A percentile compares a stretch with the other conserved stretches of the same genome.
phyloP scores from a whole-genome alignment of 225 moss, liverwort and hornwort species.

The Climacium dendroides region DNA sequence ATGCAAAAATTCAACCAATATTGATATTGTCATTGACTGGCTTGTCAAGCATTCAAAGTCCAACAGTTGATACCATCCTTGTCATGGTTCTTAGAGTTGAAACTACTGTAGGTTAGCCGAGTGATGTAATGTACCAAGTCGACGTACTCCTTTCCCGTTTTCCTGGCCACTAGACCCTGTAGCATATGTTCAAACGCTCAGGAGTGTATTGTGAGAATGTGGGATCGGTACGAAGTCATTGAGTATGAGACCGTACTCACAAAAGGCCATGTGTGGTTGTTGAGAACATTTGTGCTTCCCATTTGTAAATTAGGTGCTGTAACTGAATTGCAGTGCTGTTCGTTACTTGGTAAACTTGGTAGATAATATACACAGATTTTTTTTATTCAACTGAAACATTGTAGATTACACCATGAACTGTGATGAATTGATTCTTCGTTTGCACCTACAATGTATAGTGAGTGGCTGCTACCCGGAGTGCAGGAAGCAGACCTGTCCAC shows the following conservation, averaged over 20 bases:
- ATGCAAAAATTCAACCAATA: conserved; percentile 84
- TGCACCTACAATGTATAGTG: no score
- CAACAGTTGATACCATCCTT: conserved; percentile 42
- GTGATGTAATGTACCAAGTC: not conserved
- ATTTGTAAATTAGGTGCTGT: conserved; percentile 15
- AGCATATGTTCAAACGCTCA: not conserved
- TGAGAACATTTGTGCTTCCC: not conserved
- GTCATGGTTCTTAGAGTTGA: not conserved
- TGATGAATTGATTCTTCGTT: not conserved
- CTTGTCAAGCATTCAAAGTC: conserved; percentile 87
- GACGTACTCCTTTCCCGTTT: not conserved
- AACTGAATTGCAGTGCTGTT: not conserved
- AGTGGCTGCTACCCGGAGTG: not conserved
- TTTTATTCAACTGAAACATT: not conserved
- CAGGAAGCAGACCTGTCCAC: not conserved
- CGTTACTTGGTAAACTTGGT: not conserved
- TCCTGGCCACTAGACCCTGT: not conserved
- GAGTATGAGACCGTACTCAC: not conserved
- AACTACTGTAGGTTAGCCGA: not conserved
- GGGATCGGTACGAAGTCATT: not conserved
- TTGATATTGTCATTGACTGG: conserved; percentile 87
- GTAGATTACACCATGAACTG: not conserved
- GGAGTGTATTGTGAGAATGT: not conserved
- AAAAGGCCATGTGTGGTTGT: not conserved
- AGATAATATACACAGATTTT: not conserved